These are phyloP conservation scores for Nepenthes gracilis DNA, from an alignment of 148 eudicot genomes.

Conservation along the genomic window DNA sequence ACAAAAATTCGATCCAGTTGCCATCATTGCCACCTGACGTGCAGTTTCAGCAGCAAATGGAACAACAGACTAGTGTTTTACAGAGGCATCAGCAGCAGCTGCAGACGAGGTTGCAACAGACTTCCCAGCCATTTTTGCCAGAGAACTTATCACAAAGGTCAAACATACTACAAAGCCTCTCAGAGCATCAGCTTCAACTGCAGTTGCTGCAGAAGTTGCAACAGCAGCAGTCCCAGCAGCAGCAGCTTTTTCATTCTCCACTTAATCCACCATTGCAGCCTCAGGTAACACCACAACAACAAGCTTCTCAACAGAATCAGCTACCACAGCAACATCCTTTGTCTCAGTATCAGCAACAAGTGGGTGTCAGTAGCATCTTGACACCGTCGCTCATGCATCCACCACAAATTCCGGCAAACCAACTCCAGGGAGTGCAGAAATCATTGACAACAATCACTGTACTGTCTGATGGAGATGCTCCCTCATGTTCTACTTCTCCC, in stretches of 20 bases:
- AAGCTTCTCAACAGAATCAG: constrained; percentile 37
- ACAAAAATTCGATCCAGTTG: constrained; percentile 27
- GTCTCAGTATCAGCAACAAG: constrained; percentile 46
- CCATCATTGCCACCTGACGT: constrained; percentile 48
- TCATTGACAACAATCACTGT: constrained; percentile 20
- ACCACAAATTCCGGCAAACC: constrained; percentile 36
- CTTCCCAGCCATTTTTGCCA: constrained; percentile 38
- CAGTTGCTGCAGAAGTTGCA: constrained; percentile 11
- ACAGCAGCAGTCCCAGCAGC: constrained; percentile 2
- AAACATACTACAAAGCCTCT: constrained; percentile 37
- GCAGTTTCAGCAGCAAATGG: constrained; percentile 63
- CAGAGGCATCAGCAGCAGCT: constrained; percentile 55
- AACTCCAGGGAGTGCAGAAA: constrained; percentile 54
- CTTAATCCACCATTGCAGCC: constrained; percentile 19
- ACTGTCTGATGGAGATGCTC: constrained; percentile 60
- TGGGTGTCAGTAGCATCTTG: constrained; percentile 27
- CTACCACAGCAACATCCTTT: constrained; percentile 34
- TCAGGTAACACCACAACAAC: constrained; percentile 21
- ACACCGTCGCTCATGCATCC: constrained; percentile 46
- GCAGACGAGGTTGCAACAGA: constrained; percentile 27
- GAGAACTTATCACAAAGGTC: constrained; percentile 43
- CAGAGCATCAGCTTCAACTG: constrained; percentile 18
- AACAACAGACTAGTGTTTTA: constrained; percentile 22
- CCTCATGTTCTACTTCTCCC: constrained; percentile 89
- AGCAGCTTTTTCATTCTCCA: constrained; percentile 34